Percentiles rank a stretch among this genome's conserved stretches.
Conservation (phyloP, 2,329 filamentous ascomycete species). For the Emergomyces orientalis region DNA sequence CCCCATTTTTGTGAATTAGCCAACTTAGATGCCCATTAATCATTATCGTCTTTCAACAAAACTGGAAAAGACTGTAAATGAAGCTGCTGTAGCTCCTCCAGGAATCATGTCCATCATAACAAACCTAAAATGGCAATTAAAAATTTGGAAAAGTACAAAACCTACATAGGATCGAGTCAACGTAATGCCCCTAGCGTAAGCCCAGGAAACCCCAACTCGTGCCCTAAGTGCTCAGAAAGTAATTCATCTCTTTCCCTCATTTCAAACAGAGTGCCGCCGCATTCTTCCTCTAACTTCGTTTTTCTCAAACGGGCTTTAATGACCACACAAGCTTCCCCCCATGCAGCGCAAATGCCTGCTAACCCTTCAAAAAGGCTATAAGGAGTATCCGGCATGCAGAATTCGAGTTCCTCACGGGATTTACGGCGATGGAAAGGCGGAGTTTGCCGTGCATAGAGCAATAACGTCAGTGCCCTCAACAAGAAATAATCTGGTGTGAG, state of each 20-base stretch:
- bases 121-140: background rate
- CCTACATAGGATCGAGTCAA: background rate
- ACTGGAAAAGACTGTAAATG: background rate
- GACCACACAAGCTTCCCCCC: slow-evolving; percentile 32
- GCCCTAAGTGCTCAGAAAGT: background rate
- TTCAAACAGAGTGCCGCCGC: background rate
- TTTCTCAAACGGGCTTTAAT: slow-evolving; percentile 29
- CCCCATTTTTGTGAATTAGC: background rate
- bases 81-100: background rate
- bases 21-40: background rate
- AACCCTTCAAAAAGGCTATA: slow-evolving; percentile 34
- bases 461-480: slow-evolving; percentile 29
- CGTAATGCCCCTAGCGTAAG: background rate
- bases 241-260: slow-evolving; percentile 5
- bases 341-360: slow-evolving; percentile 33
- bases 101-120: background rate
- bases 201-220: slow-evolving; percentile 6
- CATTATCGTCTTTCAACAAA: background rate
- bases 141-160: background rate
- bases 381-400: slow-evolving; percentile 34
- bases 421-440: slow-evolving; percentile 26
- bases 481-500: slow-evolving; percentile 31
- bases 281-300: slow-evolving; percentile 18
- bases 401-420: slow-evolving; percentile 18
- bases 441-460: slow-evolving; percentile 32